Evolutionary conservation across 345 rosid genomes (phyloP), one percentile per base, ranked within the genome.

Genomic region (Eucalyptus rudis): DNA sequence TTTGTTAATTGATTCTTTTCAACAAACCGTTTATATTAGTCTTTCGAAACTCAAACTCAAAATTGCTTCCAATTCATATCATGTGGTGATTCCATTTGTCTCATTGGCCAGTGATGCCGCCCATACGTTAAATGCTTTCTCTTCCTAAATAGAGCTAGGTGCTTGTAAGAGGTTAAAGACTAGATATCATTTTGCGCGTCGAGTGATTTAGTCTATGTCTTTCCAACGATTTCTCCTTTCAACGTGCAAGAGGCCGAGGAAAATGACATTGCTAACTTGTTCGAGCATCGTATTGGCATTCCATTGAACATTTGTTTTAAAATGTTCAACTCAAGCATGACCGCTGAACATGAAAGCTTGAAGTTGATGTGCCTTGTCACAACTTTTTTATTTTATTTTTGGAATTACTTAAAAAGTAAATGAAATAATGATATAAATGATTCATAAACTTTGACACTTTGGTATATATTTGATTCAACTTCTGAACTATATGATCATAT

Each of bases 401-500:
- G 2, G 1, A 0, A 52, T 52, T 13, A 24, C 29, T 22, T 24
- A 56, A 0, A 4, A 9, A 56, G 2, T 1, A 4, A 56, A 56
- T 10, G 13, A 4, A 3, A 56, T 5, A 56, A 56, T 56, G 13
- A 4, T 1, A 56, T 22, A 10, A 24, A 24, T 12, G 4, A 27
- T 12, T 1, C 2, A 59, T 10, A 25, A 3, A 25, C 7, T 5
- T 5, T 12, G 2, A 0, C 25, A 25, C 1, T 59, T 27, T 27
- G 0, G 14, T 12, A 27, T 12, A 27, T 59, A 25, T 25, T 59
- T 12, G 6, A 59, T 24, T 59, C 13, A 25, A 11, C 25, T 25
- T 25, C 0, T 0, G 0, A 27, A 59, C 0, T 0, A 11, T 27
- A 25, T 59, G 15, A 59, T 10, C 27, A 27, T 27, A 7, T 59